These are phyloP conservation scores for Trifolium subterraneum DNA, from an alignment of 306 rosid genomes.

Conservation along the genomic window DNA sequence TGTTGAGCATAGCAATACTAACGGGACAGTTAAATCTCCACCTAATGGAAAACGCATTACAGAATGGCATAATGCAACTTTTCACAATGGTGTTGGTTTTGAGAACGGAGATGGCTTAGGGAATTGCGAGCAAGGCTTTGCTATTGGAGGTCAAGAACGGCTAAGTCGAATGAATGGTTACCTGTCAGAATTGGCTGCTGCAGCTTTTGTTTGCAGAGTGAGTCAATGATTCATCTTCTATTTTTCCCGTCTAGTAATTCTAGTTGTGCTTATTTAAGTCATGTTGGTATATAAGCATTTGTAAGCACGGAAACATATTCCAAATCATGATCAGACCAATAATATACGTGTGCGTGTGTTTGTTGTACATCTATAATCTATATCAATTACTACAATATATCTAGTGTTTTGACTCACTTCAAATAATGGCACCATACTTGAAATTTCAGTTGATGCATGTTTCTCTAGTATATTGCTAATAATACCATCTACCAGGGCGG, in stretches of 20 bases:
- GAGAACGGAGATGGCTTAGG: constrained; percentile 79
- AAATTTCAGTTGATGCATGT: constrained; percentile 49
- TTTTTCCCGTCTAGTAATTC: not conserved
- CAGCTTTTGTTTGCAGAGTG: constrained; percentile 97
- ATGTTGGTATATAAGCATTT: constrained; percentile 15
- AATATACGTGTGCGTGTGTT: not conserved
- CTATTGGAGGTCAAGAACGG: constrained; percentile 90
- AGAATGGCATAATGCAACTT: constrained; percentile 55
- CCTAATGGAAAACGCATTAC: constrained; percentile 56
- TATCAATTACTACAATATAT: constrained; percentile 33
- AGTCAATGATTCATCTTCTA: constrained; percentile 40
- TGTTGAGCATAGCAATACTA: constrained; percentile 43
- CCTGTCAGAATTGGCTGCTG: constrained; percentile 98
- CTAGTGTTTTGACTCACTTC: constrained; percentile 1
- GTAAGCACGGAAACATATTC: constrained; percentile 26
- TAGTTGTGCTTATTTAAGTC: constrained; percentile 36
- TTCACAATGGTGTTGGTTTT: constrained; percentile 92
- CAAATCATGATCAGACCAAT: constrained; percentile 26
- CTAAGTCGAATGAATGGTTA: constrained; percentile 85
- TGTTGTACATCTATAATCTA: constrained; percentile 28
- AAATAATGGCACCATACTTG: constrained; percentile 32
- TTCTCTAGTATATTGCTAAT: constrained; percentile 44
- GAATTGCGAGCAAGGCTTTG: constrained; percentile 88
- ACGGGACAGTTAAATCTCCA: constrained; percentile 49
- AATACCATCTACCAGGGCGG: constrained; percentile 76